Evolutionary conservation across 192 early-diverging fungal species (phyloP), one percentile per base, ranked within the genome.

Genomic region (Gamsiella multidivaricata): DNA sequence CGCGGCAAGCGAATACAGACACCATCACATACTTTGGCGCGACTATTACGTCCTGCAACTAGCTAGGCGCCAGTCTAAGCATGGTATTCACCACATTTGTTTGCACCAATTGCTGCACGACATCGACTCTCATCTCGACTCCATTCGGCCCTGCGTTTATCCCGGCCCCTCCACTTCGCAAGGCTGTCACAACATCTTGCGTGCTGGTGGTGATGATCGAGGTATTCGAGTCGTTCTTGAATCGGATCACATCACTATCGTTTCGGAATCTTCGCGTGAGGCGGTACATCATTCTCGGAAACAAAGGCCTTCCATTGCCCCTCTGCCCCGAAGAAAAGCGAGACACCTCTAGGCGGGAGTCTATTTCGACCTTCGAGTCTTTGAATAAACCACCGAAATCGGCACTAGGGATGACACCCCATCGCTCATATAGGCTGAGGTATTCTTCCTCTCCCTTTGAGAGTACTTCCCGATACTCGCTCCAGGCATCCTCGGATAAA

Each of bases 91-190:
- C 28, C 51, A 28, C 26, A 5, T 26, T 53, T 18, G 28, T 26
- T 53, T 26, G 5, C 4, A 53, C 51, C 22, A 53, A 26, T 26
- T 53, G 23, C 7, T 29, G 22, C 23, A 26, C 29, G 4, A 53
- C 25, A 53, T 53, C 51, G 51, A 53, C 25, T 31, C 17, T 53
- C 51, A 53, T n/a, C 22, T 53, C 51, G 23, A 32, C 51, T n/a
- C 51, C 51, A 29, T 3, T n/a, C 28, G 51, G 51, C 4, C 51
- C 51, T 31, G 51, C 51, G 7, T 53, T 53, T 20, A 53, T 9
- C 17, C 51, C 51, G 28, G 5, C 51, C 5, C 51, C 51, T 53
- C 51, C 29, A 17, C 28, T 53, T 26, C 26, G 22, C 51, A 53
- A 26, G 28, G 17, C 51, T 12, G 25, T 26, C 28, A 53, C 17